Percentiles rank a stretch among this genome's conserved stretches.
phyloP scores from a whole-genome alignment of 148 eudicot species.

The Camellia granthamiana region DNA sequence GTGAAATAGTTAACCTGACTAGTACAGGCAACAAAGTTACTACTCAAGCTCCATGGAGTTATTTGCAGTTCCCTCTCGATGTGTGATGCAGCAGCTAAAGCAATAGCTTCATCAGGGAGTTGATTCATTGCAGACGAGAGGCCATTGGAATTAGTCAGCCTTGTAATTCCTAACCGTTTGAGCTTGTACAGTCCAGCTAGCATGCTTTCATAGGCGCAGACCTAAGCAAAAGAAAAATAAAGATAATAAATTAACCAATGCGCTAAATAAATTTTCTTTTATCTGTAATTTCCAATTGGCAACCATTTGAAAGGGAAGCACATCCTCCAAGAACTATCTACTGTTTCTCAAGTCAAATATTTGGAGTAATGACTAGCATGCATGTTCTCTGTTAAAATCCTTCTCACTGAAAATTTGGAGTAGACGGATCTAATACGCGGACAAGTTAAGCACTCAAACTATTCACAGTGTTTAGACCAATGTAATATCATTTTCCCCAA shows the following conservation, averaged over 20 bases:
- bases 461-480: no score
- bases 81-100: slow-evolving; percentile 96
- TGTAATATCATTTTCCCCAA: no score
- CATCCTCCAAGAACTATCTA: not conserved
- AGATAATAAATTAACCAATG: not conserved
- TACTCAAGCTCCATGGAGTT: slow-evolving; percentile 96
- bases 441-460: not conserved
- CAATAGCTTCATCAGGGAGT: slow-evolving; percentile 94
- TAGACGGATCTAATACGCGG: not conserved
- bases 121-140: slow-evolving; percentile 94
- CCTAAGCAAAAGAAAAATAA: slow-evolving; percentile 35
- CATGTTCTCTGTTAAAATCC: not conserved
- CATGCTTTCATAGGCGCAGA: slow-evolving; percentile 95
- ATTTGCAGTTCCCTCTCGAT: slow-evolving; percentile 96
- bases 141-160: slow-evolving; percentile 63
- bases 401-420: not conserved
- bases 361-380: not conserved
- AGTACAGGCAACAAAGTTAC: slow-evolving; percentile 94
- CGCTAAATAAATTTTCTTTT: not conserved
- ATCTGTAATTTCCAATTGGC: not conserved
- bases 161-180: slow-evolving; percentile 83
- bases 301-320: not conserved
- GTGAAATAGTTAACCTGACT: slow-evolving; percentile 54
- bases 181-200: slow-evolving; percentile 87
- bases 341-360: not conserved